These are phyloP conservation scores for Populus trichocarpa DNA, from an alignment of 441 rosid genomes.

Conservation along the genomic window DNA sequence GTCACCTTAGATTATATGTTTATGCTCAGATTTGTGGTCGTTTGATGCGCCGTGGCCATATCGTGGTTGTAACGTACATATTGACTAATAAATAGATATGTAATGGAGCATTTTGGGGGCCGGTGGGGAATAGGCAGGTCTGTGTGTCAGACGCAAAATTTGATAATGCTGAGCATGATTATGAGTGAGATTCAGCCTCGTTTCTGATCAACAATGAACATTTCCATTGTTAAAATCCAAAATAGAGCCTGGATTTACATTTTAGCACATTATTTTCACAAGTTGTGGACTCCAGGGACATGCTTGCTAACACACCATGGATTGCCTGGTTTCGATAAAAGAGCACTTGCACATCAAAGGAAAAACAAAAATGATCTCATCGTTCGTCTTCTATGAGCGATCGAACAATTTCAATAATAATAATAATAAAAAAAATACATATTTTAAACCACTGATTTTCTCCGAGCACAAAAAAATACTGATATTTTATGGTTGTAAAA, in stretches of 20 bases:
- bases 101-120: slow-evolving; percentile 8
- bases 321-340: background rate
- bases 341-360: background rate
- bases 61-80: slow-evolving; percentile 26
- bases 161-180: background rate
- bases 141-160: background rate
- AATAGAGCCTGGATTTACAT: background rate
- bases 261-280: background rate
- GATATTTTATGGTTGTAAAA: background rate
- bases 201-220: background rate
- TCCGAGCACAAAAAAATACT: background rate
- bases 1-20: slow-evolving; percentile 5
- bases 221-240: background rate
- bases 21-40: slow-evolving; percentile 12
- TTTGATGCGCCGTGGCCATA: slow-evolving; percentile 16
- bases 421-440: too few relatives aligned
- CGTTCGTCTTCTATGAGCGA: background rate
- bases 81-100: slow-evolving; percentile 9
- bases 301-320: background rate
- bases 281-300: background rate
- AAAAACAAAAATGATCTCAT: background rate
- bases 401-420: background rate
- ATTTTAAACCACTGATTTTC: background rate
- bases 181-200: background rate
- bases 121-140: background rate